Conservation (phyloP, 2,329 filamentous ascomycete genomes). For the Corynespora cassiicola region DNA sequence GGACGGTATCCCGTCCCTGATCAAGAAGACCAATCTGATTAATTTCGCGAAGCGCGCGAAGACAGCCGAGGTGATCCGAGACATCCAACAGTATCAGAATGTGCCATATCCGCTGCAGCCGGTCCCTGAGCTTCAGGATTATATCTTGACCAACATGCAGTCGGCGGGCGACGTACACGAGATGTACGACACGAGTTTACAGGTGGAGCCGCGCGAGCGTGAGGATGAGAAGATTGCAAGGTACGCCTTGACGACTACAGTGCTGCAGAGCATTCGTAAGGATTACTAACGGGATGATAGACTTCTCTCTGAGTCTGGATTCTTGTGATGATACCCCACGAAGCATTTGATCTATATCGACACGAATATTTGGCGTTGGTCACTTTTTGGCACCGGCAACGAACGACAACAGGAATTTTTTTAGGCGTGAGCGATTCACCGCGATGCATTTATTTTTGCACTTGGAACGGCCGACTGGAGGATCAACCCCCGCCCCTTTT, state of each 20-base stretch:
- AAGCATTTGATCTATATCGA: conserved; percentile 30
- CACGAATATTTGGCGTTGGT: conserved; percentile 18
- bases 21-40: conserved; percentile 95
- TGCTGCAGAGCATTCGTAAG: conserved; percentile 12
- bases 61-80: conserved; percentile 96
- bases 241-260: conserved; percentile 56
- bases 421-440: too few relatives aligned
- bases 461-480: too few relatives aligned
- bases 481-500: too few relatives aligned
- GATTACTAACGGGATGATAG: conserved; percentile 41
- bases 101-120: conserved; percentile 92
- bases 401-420: too few relatives aligned
- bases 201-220: conserved; percentile 90
- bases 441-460: too few relatives aligned
- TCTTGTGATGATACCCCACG: conserved; percentile 56
- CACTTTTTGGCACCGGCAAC: too few relatives aligned
- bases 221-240: conserved; percentile 99
- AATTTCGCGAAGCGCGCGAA: conserved; percentile 99
- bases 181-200: conserved; percentile 98
- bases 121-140: conserved; percentile 92
- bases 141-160: conserved; percentile 96
- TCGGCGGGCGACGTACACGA: conserved; percentile 95
- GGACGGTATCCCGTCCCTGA: conserved; percentile 93
- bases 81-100: conserved; percentile 98
- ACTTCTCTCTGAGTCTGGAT: conserved; percentile 62